Base-by-base conservation (phyloP, 352 stramenopile genomes). In the Globisporangium echinulatum region DNA sequence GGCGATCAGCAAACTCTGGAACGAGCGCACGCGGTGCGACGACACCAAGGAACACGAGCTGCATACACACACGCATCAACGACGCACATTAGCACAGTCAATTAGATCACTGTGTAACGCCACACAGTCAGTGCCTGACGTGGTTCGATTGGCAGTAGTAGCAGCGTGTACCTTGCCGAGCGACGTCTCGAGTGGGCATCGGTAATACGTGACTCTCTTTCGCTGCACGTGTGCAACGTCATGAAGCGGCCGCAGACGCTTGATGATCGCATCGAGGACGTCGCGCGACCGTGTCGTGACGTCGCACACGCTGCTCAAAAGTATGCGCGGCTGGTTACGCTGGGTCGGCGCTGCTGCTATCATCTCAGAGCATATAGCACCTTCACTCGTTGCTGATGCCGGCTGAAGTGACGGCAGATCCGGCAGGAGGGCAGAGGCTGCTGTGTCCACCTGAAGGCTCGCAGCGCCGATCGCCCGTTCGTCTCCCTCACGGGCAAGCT, bases 1-100 rank as follows among this genome's bases (percentile, higher is more conserved):
- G 36, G 1, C 3, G 25, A 33, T 33, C 25, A 33, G 25, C 2
- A 33, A 1, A 33, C 25, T 33, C 25, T 33, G 2, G 25, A 3
- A 33, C 25, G 25, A 33, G 25, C 25, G 25, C 25, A 33, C 25
- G 4, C 19, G 17, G 7, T 39, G 17, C 7, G 7, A 80, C 53
- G 1, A 49, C 64, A 17, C 74, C 74, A 40, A 64, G 68, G 49
- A 82, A 82, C 49, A 83, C 19, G 15, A 80, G 49, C 74, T 83
- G n/a, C 17, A 54, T 9, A 40, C 1, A 17, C 7, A 56, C 8
- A 44, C 11, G 37, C 10, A 39, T 3, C 14, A 14, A 17, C 5
- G 5, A 36, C 15, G 17, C 5, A 33, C 7, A 33, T 6, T 50
- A n/a, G 11, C 1, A 14, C 4, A 7, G 4, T 19, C 51, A 11